Conservation (phyloP, 2,329 filamentous ascomycete species). For the Apiospora rasikravindrae region DNA sequence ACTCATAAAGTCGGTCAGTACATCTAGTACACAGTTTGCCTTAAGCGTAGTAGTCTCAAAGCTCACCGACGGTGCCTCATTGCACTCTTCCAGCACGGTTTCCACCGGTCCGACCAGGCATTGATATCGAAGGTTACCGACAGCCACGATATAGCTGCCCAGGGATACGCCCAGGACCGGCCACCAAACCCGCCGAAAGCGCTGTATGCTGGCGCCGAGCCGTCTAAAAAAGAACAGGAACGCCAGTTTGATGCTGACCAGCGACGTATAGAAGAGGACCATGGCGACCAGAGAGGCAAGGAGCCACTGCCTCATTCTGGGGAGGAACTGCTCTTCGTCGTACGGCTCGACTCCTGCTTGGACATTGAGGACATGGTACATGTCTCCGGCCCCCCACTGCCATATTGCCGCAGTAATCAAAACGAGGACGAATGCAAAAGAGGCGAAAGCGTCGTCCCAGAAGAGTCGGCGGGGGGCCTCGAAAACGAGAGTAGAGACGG, state of each 20-base stretch:
- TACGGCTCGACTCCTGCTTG: slow-evolving; percentile 16
- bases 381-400: slow-evolving; percentile 7
- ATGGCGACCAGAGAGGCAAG: neutral
- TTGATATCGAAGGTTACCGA: slow-evolving; percentile 11
- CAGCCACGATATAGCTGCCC: slow-evolving; percentile 14
- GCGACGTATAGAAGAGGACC: slow-evolving; percentile 21
- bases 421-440: neutral
- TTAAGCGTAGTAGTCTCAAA: neutral
- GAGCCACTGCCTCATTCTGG: neutral
- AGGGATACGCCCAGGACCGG: slow-evolving; percentile 18
- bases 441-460: slow-evolving; percentile 19
- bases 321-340: slow-evolving; percentile 1
- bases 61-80: neutral
- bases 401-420: slow-evolving; percentile 10
- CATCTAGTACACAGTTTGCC: slow-evolving; percentile 18
- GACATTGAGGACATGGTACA: slow-evolving; percentile 15
- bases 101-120: neutral
- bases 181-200: slow-evolving; percentile 22
- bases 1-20: slow-evolving; percentile 20
- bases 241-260: slow-evolving; percentile 21
- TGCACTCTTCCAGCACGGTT: slow-evolving; percentile 13
- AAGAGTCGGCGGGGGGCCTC: slow-evolving; percentile 14
- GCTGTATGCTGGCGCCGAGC: slow-evolving; percentile 19
- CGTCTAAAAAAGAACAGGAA: slow-evolving; percentile 24
- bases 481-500: slow-evolving; percentile 15